These are phyloP conservation scores for Neurospora crassa DNA, from an alignment of 2,329 filamentous ascomycete species.

Conservation along the genomic window DNA sequence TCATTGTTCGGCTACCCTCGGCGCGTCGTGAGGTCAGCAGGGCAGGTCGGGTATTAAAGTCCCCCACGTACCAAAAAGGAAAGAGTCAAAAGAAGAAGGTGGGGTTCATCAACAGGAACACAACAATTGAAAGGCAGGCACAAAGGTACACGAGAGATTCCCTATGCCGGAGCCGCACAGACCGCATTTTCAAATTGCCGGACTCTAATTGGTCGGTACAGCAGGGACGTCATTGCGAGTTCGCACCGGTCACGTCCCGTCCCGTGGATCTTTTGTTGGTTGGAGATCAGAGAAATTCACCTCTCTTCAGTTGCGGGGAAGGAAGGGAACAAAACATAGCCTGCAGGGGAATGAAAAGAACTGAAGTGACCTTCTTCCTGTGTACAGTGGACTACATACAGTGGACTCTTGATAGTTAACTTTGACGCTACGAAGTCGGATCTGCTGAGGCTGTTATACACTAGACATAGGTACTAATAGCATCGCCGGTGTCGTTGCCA, in stretches of 20 bases:
- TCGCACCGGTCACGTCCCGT: neutral
- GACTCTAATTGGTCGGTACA: neutral
- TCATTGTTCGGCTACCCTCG: neutral
- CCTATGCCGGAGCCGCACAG: constrained; percentile 9
- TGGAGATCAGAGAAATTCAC: neutral
- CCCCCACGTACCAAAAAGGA: neutral
- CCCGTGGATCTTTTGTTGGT: neutral
- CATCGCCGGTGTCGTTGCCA: neutral
- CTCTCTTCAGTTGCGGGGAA: neutral
- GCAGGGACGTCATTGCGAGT: constrained; percentile 14
- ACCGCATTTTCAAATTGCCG: constrained; percentile 14
- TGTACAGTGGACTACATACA: neutral
- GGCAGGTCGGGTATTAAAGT: neutral
- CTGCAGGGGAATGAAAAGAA: neutral
- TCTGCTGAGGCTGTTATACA: neutral
- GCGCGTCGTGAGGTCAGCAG: neutral
- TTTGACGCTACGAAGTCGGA: neutral
- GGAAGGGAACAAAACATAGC: too few relatives aligned
- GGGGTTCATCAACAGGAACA: neutral
- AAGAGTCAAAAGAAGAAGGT: neutral
- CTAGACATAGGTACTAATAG: neutral
- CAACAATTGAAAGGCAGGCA: too few relatives aligned
- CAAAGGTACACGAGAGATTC: neutral
- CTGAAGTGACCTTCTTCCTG: neutral
- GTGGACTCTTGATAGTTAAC: neutral